Evolutionary conservation across 257 asterid genomes (phyloP), one percentile per base, ranked within the genome.

Genomic region (Mentha longifolia): DNA sequence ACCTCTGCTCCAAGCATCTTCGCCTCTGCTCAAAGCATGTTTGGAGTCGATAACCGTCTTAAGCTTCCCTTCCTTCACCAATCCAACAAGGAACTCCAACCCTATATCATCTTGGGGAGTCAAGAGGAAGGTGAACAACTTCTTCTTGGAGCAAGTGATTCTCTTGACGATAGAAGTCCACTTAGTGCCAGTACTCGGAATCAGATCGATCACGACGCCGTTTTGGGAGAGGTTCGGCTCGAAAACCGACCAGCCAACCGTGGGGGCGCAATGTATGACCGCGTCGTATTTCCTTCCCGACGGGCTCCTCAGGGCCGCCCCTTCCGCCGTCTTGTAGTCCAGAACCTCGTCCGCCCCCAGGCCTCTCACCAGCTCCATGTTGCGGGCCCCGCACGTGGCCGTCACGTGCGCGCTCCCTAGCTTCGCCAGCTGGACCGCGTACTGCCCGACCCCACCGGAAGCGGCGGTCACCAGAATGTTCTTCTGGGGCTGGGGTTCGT

Each of bases 271-370:
- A 12, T 89, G 93, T n/a, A 92, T 42, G 63, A 89, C 93, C 0
- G 70, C 92, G 20, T 92, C 93, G 25, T 92, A 89, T 33, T 82
- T 89, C 64, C 59, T 67, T 9, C 93, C 92, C 0, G 92, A 86
- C 0, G 93, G 96, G 59, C 97, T 92, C 79, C 9, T 69, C 0
- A 89, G 88, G 5, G 89, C 69, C 1, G 84, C 85, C 43, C 97
- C 95, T 1, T 86, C 88, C 6, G 83, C 79, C 4, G 85, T 87
- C 67, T 76, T 83, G 85, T 92, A 92, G 61, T 92, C 97, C 2
- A 92, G 84, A 31, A 87, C 88, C 78, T 89, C 96, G 25, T 89
- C 93, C 0, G 96, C 95, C 2, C 96, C 97, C 33, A 92, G 80
- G 78, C 86, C 65, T 70, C 76, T 85, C 45, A 92, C 85, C 0